Evolutionary conservation across 2,329 filamentous ascomycete genomes (phyloP), one percentile per base, ranked within the genome.

Genomic region (Penicillium griseofulvum): DNA sequence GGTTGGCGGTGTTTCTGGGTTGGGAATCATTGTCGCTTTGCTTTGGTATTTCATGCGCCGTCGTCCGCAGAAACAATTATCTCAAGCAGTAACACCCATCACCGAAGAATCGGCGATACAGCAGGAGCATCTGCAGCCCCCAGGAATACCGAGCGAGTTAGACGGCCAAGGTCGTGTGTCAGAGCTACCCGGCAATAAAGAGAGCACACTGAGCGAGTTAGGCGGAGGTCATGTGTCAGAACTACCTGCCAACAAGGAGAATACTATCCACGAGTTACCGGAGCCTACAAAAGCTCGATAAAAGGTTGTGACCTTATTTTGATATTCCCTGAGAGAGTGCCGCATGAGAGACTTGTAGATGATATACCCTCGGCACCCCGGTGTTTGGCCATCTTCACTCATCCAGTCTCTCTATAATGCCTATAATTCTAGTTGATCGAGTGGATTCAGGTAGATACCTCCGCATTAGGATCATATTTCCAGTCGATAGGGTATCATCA

Each of bases 1-100:
- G 1, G 53, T 62, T 11, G 60, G 60, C 31, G 60, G 58, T 9
- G 58, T 62, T 9, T 58, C 51, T 14, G 60, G 53, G 9, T 12
- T 60, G 14, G 55, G 55, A 4, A 28, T 62, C 3, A 53, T 62
- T 22, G 9, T 52, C 16, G 56, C 19, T 3, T 34, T 62, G 4
- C 9, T 60, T 16, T 58, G 55, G 53, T 60, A 52, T 26, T 41
- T 58, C 14, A 22, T 62, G 16, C 58, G 48, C 37, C 52, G 55
- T 47, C 45, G 45, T n/a, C 6, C 14, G 29, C 33, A 29, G 45
- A 48, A 38, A 16, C 33, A 48, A 38, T 11, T 7, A 12, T 10
- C 14, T 19, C 45, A 19, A 48, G 16, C 10, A 12, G 2, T 10
- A 3, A 19, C 24, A 5, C 22, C 22, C 16, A 1, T 28, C 33